Percentiles rank a stretch among this genome's conserved stretches.
phyloP scores from a whole-genome alignment of 1,284 basidiomycete species.

The Ganoderma multipileum region DNA sequence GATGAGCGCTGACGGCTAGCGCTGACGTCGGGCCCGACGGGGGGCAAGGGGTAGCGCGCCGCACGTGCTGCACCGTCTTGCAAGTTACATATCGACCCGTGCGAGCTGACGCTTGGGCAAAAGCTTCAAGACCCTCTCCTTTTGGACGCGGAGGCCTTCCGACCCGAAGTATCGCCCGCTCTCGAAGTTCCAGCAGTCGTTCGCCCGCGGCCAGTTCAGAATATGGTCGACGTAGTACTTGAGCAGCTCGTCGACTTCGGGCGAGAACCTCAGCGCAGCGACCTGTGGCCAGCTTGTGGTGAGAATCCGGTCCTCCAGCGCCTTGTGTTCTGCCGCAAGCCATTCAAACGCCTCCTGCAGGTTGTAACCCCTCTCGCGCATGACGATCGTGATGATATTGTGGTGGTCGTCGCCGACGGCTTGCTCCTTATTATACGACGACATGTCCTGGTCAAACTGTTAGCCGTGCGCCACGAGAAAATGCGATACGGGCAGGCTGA shows the following conservation, averaged over 20 bases:
- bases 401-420: constrained; percentile 5
- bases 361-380: constrained; percentile 26
- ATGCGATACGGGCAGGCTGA: constrained; percentile 28
- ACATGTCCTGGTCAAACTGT: constrained; percentile 21
- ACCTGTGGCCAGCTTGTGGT: constrained; percentile 13
- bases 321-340: constrained; percentile 13
- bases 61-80: no score
- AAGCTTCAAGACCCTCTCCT: constrained; percentile 18
- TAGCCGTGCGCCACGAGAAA: neutral
- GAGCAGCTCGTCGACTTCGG: constrained; percentile 11
- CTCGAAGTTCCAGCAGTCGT: constrained; percentile 38
- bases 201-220: constrained; percentile 19
- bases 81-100: neutral
- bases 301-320: constrained; percentile 11
- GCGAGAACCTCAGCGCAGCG: constrained; percentile 12
- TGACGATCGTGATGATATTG: constrained; percentile 33
- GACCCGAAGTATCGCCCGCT: constrained; percentile 38
- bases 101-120: constrained; percentile 15
- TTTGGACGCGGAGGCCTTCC: constrained; percentile 32
- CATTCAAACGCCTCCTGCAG: constrained; percentile 5
- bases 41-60: no score
- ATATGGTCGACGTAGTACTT: constrained; percentile 12
- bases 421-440: constrained; percentile 30
- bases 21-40: no score
- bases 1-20: no score